phyloP scores from a whole-genome alignment of 2,329 filamentous ascomycete genomes.

The Didymella lethalis region DNA sequence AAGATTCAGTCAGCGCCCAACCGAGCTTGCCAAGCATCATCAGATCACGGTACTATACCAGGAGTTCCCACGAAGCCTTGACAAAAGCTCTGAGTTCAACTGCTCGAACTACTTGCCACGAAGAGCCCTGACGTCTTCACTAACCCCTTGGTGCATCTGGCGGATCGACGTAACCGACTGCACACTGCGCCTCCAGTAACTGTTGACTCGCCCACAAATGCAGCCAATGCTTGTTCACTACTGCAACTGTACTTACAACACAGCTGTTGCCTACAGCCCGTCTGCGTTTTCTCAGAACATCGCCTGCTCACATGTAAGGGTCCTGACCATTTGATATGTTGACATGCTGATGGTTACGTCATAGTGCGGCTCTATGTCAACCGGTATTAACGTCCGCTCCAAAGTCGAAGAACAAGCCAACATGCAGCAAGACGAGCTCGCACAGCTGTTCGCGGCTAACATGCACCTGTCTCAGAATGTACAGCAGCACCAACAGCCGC shows the following conservation, averaged over 20 bases:
- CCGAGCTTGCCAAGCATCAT: slow-evolving; percentile 19
- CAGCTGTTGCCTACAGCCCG: slow-evolving; percentile 52
- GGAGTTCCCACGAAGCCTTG: not conserved
- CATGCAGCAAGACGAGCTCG: slow-evolving; percentile 81
- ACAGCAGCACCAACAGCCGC: slow-evolving; percentile 53
- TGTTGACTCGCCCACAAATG: slow-evolving; percentile 35
- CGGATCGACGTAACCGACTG: not conserved
- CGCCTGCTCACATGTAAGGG: slow-evolving; percentile 57
- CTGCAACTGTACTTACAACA: slow-evolving; percentile 51
- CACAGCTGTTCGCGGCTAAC: slow-evolving; percentile 78
- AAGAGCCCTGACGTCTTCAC: slow-evolving; percentile 30
- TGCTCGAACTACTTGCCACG: slow-evolving; percentile 23
- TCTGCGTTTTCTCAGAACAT: slow-evolving; percentile 56
- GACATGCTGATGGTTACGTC: slow-evolving; percentile 47
- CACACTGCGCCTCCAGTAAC: not conserved
- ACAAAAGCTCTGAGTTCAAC: not conserved
- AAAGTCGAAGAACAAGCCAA: slow-evolving; percentile 42
- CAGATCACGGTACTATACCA: slow-evolving; percentile 6
- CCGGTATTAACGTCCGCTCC: slow-evolving; percentile 53
- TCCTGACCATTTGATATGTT: slow-evolving; percentile 18
- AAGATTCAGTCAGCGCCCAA: slow-evolving; percentile 39
- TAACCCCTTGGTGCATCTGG: slow-evolving; percentile 29
- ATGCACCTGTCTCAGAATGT: slow-evolving; percentile 65
- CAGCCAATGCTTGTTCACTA: slow-evolving; percentile 50
- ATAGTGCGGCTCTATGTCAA: slow-evolving; percentile 55